Conservation (phyloP, 1,284 basidiomycete genomes). For the Cutaneotrichosporon dermatis region DNA sequence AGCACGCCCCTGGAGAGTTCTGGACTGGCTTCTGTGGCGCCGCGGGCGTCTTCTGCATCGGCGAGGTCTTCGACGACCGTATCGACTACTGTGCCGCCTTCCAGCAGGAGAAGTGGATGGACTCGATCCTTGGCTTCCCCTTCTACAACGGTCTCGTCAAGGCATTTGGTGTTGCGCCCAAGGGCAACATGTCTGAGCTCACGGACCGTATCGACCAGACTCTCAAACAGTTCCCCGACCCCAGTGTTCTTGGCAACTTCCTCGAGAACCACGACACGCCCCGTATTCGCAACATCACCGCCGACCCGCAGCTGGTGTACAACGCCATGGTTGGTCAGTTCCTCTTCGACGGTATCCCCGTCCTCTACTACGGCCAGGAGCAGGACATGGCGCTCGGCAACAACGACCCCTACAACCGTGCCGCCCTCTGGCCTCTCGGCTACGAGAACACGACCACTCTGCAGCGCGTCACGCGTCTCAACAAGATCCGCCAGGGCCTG, state of each 20-base stretch:
- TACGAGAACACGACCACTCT: conserved; percentile 55
- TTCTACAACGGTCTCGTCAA: conserved; percentile 62
- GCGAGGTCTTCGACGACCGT: conserved; percentile 65
- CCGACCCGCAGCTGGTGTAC: conserved; percentile 44
- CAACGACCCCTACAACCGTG: conserved; percentile 67
- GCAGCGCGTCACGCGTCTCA: conserved; percentile 61
- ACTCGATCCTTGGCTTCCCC: conserved; percentile 56
- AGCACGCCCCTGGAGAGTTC: conserved; percentile 52
- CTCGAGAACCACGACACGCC: conserved; percentile 78
- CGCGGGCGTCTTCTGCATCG: conserved; percentile 76
- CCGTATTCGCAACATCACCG: conserved; percentile 61
- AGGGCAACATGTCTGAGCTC: conserved; percentile 60
- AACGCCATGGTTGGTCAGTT: conserved; percentile 66
- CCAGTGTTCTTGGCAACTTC: conserved; percentile 66
- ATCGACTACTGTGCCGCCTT: conserved; percentile 48
- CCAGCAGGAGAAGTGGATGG: conserved; percentile 43
- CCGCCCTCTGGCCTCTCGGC: conserved; percentile 66
- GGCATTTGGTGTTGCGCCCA: conserved; percentile 57
- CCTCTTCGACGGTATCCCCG: conserved; percentile 66
- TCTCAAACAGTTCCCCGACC: conserved; percentile 54
- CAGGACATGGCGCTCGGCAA: conserved; percentile 58
- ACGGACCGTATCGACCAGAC: conserved; percentile 56
- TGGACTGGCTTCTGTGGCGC: conserved; percentile 58
- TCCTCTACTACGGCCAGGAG: conserved; percentile 68
- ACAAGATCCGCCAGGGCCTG: conserved; percentile 66